These are phyloP conservation scores for Ramalina intermedia DNA, from an alignment of 495 filamentous ascomycete genomes.

Conservation along the genomic window DNA sequence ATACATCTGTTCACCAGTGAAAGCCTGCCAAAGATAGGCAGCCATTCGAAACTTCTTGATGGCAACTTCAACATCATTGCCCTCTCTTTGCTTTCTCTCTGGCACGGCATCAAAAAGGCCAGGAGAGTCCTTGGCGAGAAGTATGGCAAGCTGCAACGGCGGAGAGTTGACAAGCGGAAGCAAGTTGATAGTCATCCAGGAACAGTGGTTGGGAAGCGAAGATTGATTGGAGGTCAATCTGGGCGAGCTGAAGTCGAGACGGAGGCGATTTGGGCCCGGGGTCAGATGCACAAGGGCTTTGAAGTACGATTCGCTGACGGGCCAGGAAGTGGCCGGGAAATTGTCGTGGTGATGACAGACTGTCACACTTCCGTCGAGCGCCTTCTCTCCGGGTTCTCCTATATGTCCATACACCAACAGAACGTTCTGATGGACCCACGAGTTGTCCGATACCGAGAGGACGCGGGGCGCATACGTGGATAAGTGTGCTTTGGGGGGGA, in stretches of 20 bases:
- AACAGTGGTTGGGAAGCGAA: constrained; percentile 56
- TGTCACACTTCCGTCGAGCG: constrained; percentile 65
- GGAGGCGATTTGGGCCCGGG: constrained; percentile 71
- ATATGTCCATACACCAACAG: constrained; percentile 67
- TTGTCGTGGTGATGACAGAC: constrained; percentile 70
- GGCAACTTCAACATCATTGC: constrained; percentile 63
- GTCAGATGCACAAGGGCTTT: constrained; percentile 78
- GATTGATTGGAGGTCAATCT: constrained; percentile 57
- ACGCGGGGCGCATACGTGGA: constrained; percentile 71
- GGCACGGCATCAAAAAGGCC: constrained; percentile 74
- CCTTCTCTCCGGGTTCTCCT: constrained; percentile 53
- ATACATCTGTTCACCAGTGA: constrained; percentile 88
- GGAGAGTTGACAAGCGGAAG: constrained; percentile 61
- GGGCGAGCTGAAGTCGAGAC: constrained; percentile 73
- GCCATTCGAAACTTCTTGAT: constrained; percentile 80
- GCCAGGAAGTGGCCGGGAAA: constrained; percentile 70
- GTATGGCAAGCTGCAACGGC: constrained; percentile 70
- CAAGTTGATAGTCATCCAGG: constrained; percentile 70
- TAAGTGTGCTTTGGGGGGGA: constrained; percentile 37
- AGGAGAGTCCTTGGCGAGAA: constrained; percentile 77
- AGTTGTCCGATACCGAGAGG: constrained; percentile 59
- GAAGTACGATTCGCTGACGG: constrained; percentile 74
- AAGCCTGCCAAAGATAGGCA: constrained; percentile 90
- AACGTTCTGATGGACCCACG: constrained; percentile 85
- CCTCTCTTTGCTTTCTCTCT: constrained; percentile 58